A percentile compares a stretch with the other conserved stretches of the same genome.
Conservation (phyloP, 139 green algal species). For the Chloropicon primus region DNA sequence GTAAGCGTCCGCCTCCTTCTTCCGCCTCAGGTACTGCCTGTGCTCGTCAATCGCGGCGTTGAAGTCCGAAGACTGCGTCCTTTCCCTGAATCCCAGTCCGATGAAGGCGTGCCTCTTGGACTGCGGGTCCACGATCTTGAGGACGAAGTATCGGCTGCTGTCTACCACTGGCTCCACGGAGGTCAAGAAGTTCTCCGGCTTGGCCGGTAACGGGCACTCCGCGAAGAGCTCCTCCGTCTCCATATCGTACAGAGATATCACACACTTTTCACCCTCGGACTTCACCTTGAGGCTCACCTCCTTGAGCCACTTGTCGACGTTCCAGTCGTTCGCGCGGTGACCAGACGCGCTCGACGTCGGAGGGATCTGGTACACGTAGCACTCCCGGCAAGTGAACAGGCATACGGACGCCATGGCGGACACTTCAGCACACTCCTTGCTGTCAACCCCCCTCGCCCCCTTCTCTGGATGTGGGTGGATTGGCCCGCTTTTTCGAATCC, state of each 20-base stretch:
- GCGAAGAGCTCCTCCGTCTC: slow-evolving; percentile 59
- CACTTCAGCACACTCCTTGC: no score
- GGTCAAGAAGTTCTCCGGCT: slow-evolving; percentile 24
- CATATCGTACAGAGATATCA: slow-evolving; percentile 17
- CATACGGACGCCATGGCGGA: background rate
- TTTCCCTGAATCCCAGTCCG: slow-evolving; percentile 56
- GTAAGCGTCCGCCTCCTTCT: slow-evolving; percentile 26
- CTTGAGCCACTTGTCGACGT: slow-evolving; percentile 33
- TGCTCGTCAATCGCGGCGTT: slow-evolving; percentile 65
- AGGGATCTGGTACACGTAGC: slow-evolving; percentile 38
- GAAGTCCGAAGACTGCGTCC: slow-evolving; percentile 67
- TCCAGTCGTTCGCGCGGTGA: slow-evolving; percentile 37
- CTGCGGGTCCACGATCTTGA: slow-evolving; percentile 50
- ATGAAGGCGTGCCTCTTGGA: slow-evolving; percentile 58
- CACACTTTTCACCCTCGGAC: slow-evolving; percentile 24
- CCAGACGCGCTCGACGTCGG: slow-evolving; percentile 20
- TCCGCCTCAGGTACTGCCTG: slow-evolving; percentile 39
- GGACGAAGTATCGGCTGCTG: slow-evolving; percentile 54
- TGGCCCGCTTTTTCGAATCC: no score
- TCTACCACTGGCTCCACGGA: slow-evolving; percentile 49
- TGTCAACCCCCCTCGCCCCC: no score
- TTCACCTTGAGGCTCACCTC: slow-evolving; percentile 47
- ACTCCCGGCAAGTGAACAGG: slow-evolving; percentile 23
- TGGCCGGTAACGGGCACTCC: slow-evolving; percentile 35
- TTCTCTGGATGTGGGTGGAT: no score